These are phyloP conservation scores for Yamadazyma sp. DNA, from an alignment of 805 yeast species.

Conservation along the genomic window DNA sequence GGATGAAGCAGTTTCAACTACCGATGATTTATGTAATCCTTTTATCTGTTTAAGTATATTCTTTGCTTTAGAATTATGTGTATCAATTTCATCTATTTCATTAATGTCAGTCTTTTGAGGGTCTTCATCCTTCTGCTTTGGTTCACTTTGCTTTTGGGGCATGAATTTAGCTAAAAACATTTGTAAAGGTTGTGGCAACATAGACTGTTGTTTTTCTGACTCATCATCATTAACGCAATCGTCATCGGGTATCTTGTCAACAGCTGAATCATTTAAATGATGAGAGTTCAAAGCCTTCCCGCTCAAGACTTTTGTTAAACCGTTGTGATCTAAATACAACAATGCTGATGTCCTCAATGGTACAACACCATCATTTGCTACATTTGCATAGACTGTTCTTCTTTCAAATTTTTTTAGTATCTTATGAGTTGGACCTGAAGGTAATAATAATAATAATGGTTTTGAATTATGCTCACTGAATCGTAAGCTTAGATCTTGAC, in stretches of 20 bases:
- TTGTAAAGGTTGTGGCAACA: slow-evolving; percentile 26
- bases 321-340: slow-evolving; percentile 82
- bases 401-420: slow-evolving; percentile 61
- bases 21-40: slow-evolving; percentile 62
- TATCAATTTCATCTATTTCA: slow-evolving; percentile 10
- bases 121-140: slow-evolving; percentile 6
- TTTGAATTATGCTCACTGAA: slow-evolving; percentile 39
- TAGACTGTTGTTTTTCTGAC: slow-evolving; percentile 7
- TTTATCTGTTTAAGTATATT: slow-evolving; percentile 22
- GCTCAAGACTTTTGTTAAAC: slow-evolving; percentile 25
- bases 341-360: slow-evolving; percentile 89
- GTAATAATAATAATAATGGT: slow-evolving; percentile 73
- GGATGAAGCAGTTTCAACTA: slow-evolving; percentile 74
- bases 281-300: slow-evolving; percentile 17
- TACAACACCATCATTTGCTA: slow-evolving; percentile 91
- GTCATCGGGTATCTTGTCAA: slow-evolving; percentile 13
- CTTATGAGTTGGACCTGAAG: slow-evolving; percentile 68
- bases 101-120: slow-evolving; percentile 10
- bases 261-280: slow-evolving; percentile 10
- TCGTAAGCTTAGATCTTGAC: slow-evolving; percentile 80
- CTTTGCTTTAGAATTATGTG: slow-evolving; percentile 17
- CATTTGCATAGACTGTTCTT: slow-evolving; percentile 86
- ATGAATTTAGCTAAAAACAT: slow-evolving; percentile 37
- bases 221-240: slow-evolving; percentile 10
- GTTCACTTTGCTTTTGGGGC: slow-evolving; percentile 36